Conservation (phyloP, 1,139 yeast species). For the Pichia sp. region DNA sequence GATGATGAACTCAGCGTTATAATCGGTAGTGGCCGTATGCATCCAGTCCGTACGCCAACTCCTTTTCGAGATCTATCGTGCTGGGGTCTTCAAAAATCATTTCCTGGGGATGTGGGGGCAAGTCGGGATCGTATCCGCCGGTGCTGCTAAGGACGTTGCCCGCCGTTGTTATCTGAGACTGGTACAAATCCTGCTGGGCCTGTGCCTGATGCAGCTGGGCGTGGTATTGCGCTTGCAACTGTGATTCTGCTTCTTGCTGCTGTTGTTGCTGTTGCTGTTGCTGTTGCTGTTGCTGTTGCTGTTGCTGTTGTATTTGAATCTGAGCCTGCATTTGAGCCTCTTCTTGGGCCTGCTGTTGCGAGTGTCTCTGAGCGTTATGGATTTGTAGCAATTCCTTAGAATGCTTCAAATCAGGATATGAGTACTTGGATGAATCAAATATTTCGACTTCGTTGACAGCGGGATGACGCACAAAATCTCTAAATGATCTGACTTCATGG, state of each 20-base stretch:
- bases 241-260: no score
- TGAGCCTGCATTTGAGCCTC: slow-evolving; percentile 1
- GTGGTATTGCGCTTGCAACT: no score
- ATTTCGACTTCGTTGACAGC: slow-evolving; percentile 51
- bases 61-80: slow-evolving; percentile 43
- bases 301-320: not conserved
- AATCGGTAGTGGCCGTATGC: no score
- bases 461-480: slow-evolving; percentile 77
- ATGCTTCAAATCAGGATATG: slow-evolving; percentile 5
- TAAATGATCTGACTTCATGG: slow-evolving; percentile 71
- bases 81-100: slow-evolving; percentile 20
- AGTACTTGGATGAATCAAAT: slow-evolving; percentile 17
- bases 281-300: slow-evolving; percentile 4
- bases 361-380: not conserved
- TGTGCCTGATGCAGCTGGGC: no score
- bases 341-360: slow-evolving; percentile 1
- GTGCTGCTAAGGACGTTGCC: no score
- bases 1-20: no score
- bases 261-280: no score
- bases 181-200: no score
- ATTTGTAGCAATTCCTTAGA: not conserved
- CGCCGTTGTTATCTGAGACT: no score
- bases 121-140: slow-evolving; percentile 29
- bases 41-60: slow-evolving; percentile 52
- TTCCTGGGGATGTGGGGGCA: slow-evolving; percentile 38